Percentiles rank a stretch among this genome's conserved stretches.
phyloP scores from a whole-genome alignment of 2,329 filamentous ascomycete species.

The Colletotrichum trifolii region DNA sequence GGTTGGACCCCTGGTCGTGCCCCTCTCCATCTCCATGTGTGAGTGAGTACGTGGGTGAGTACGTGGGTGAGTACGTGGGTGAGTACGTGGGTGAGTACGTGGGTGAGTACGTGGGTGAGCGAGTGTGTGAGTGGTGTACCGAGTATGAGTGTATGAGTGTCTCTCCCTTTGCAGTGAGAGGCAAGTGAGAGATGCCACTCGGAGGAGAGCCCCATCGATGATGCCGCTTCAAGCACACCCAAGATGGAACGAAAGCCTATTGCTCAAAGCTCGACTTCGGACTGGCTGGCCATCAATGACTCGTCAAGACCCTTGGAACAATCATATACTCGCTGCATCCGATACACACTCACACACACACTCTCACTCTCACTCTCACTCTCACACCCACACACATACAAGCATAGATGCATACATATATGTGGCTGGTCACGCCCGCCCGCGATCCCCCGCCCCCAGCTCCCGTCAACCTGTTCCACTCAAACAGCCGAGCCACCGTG shows the following conservation, averaged over 20 bases:
- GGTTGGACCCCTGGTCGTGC: not conserved
- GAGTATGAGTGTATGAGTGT: conserved; percentile 1
- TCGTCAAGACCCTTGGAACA: conserved; percentile 17
- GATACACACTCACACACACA: too few species aligned
- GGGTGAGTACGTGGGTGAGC: too few species aligned
- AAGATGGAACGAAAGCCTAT: conserved; percentile 24
- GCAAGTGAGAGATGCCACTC: not conserved
- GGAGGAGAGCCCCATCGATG: conserved; percentile 7
- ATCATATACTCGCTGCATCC: conserved; percentile 38
- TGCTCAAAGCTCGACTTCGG: conserved; percentile 5
- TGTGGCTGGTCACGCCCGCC: conserved; percentile 78
- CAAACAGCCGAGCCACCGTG: conserved; percentile 9
- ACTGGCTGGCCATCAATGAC: conserved; percentile 11
- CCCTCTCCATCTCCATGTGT: too few species aligned
- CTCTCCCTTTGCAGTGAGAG: conserved; percentile 2
- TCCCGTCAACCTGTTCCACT: conserved; percentile 2
- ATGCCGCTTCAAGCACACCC: conserved; percentile 21
- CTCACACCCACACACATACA: too few species aligned
- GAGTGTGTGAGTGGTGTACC: too few species aligned
- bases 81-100: too few species aligned
- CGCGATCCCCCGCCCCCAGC: conserved; percentile 57
- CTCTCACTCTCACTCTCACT: too few species aligned
- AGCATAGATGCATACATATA: conserved; percentile 70
- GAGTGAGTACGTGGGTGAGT: too few species aligned
- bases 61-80: too few species aligned